These are phyloP conservation scores for Spathaspora sp. DNA, from an alignment of 805 yeast species.

Conservation along the genomic window DNA sequence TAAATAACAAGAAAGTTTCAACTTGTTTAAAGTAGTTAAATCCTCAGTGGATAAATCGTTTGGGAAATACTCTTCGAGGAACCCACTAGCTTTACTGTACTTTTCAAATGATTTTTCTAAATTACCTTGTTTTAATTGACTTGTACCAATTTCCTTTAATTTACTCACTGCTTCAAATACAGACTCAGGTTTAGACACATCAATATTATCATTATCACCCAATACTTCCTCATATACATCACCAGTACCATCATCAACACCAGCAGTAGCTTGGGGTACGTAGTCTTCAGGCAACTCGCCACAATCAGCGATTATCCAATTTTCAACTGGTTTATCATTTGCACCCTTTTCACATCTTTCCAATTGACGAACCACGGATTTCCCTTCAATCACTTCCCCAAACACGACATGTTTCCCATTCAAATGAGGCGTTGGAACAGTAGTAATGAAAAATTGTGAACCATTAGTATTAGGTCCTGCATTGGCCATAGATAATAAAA, in stretches of 20 bases:
- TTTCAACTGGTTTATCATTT: constrained; percentile 67
- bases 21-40: constrained; percentile 42
- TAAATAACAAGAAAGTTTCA: constrained; percentile 62
- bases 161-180: constrained; percentile 63
- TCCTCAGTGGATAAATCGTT: constrained; percentile 59
- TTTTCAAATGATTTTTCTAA: constrained; percentile 56
- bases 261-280: constrained; percentile 42
- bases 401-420: constrained; percentile 96
- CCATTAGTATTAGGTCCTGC: constrained; percentile 96
- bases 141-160: constrained; percentile 77
- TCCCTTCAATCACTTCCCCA: constrained; percentile 82
- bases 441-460: constrained; percentile 91
- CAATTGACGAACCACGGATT: constrained; percentile 70
- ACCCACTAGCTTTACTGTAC: constrained; percentile 69
- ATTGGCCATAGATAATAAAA: constrained; percentile 92
- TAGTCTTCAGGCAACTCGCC: constrained; percentile 71
- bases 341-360: constrained; percentile 67
- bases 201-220: constrained; percentile 68
- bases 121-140: constrained; percentile 64
- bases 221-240: constrained; percentile 75
- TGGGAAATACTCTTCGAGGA: constrained; percentile 71
- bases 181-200: constrained; percentile 54
- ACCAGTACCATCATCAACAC: constrained; percentile 75
- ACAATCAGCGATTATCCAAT: constrained; percentile 71
- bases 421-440: constrained; percentile 89